phyloP scores from a whole-genome alignment of 1,284 basidiomycete genomes.

The Wallemia mellicola region DNA sequence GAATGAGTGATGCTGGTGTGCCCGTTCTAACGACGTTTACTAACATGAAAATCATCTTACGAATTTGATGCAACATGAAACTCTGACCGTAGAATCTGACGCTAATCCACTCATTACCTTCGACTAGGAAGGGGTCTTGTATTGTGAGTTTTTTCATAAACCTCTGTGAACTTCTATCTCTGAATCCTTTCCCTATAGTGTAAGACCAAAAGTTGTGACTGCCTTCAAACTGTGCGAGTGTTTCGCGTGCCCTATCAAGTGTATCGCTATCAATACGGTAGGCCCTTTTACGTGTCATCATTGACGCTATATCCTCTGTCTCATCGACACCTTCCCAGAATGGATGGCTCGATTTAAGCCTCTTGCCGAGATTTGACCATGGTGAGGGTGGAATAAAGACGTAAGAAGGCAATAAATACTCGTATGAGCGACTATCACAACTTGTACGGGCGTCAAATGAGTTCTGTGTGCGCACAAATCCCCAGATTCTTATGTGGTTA shows the following conservation, averaged over 20 bases:
- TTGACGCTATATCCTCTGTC: constrained; percentile 12
- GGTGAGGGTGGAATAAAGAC: constrained; percentile 73
- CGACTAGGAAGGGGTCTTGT: constrained; percentile 46
- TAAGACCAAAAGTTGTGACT: constrained; percentile 83
- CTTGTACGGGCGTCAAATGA: constrained; percentile 65
- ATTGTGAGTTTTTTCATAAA: constrained; percentile 41
- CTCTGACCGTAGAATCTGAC: constrained; percentile 50
- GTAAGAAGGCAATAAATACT: constrained; percentile 87
- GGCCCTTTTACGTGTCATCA: constrained; percentile 28
- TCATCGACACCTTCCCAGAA: constrained; percentile 23
- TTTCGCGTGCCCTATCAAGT: constrained; percentile 26
- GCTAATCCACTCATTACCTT: constrained; percentile 80
- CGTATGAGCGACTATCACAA: constrained; percentile 85
- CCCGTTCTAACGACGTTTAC: constrained; percentile 46
- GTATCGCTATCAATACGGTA: constrained; percentile 33
- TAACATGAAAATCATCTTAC: constrained; percentile 84
- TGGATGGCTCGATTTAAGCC: constrained; percentile 16
- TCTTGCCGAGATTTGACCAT: constrained; percentile 28
- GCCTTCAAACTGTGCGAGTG: constrained; percentile 38
- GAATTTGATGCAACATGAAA: constrained; percentile 40
- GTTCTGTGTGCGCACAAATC: constrained; percentile 57
- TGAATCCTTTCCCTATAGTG: constrained; percentile 59
- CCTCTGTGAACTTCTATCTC: constrained; percentile 48
- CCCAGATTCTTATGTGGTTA: constrained; percentile 74
- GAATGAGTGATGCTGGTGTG: constrained; percentile 39